Evolutionary conservation across 345 rosid species (phyloP).

Genomic region (Aquilaria yunnanensis): DNA sequence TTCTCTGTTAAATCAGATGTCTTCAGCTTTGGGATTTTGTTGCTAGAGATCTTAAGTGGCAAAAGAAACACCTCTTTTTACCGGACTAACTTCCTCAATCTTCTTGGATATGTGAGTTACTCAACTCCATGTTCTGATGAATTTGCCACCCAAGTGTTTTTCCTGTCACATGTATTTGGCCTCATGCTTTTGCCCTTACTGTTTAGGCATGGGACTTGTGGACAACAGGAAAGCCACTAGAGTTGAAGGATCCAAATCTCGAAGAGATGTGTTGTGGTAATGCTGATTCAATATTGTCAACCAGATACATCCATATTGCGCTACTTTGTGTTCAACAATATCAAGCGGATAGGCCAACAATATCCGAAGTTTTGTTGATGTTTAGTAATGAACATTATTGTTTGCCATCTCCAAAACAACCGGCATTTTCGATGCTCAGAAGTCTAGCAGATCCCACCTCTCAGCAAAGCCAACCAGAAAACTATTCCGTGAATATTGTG

Average conservation of each 20-base stretch:
- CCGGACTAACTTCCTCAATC: background rate
- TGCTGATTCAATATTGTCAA: too few species aligned
- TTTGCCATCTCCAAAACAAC: too few species aligned
- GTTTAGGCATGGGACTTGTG: slow-evolving; percentile 15
- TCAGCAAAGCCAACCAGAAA: background rate
- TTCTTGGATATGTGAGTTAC: slow-evolving; percentile 9
- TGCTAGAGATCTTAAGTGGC: slow-evolving; percentile 13
- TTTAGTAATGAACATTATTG: background rate
- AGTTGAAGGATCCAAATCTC: background rate
- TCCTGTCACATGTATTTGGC: too few species aligned
- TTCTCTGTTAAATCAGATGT: slow-evolving; percentile 16
- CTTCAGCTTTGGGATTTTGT: slow-evolving; percentile 11
- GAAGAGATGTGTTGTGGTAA: background rate
- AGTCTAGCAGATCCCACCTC: background rate
- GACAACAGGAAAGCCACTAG: slow-evolving; percentile 8
- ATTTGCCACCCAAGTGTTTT: too few species aligned
- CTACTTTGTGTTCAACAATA: too few species aligned
- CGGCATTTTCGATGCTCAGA: too few species aligned
- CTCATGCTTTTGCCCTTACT: too few species aligned
- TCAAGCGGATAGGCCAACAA: background rate
- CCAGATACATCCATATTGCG: too few species aligned
- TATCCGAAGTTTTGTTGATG: slow-evolving; percentile 6
- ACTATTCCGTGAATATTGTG: background rate
- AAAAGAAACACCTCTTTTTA: slow-evolving; percentile 7
- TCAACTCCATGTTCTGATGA: too few species aligned